Evolutionary conservation across 2,329 filamentous ascomycete genomes (phyloP).

Genomic region (Claviceps purpurea): DNA sequence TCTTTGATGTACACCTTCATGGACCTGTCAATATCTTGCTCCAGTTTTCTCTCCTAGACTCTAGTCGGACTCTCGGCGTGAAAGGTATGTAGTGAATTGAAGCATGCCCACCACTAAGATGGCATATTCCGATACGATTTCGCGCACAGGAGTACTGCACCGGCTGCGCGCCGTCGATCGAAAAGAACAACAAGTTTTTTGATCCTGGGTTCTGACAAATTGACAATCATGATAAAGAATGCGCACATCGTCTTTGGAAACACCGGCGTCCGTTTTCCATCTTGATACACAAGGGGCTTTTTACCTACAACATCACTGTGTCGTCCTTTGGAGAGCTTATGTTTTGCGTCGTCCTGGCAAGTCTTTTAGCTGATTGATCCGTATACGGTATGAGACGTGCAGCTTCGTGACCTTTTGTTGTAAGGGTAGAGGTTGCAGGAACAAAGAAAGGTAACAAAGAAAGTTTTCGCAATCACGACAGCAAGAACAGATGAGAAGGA

Average conservation of each 20-base stretch:
- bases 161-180: slow-evolving; percentile 38
- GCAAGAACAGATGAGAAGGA: neutral
- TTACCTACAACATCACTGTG: slow-evolving; percentile 43
- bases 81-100: no score
- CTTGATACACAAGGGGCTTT: slow-evolving; percentile 42
- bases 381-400: slow-evolving; percentile 8
- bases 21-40: no score
- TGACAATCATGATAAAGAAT: slow-evolving; percentile 36
- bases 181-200: slow-evolving; percentile 44
- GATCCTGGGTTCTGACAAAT: slow-evolving; percentile 28
- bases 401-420: neutral
- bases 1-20: no score
- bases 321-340: slow-evolving; percentile 36
- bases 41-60: no score
- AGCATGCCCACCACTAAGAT: no score
- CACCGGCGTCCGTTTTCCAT: slow-evolving; percentile 47
- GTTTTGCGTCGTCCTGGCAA: slow-evolving; percentile 34
- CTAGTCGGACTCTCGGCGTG: no score
- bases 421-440: no score
- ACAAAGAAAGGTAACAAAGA: neutral
- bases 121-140: slow-evolving; percentile 34
- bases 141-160: slow-evolving; percentile 44
- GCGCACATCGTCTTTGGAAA: slow-evolving; percentile 46
- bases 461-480: neutral
- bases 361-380: slow-evolving; percentile 23